Base-by-base conservation (phyloP, 495 filamentous ascomycete genomes). In the Entonaema liquescens region DNA sequence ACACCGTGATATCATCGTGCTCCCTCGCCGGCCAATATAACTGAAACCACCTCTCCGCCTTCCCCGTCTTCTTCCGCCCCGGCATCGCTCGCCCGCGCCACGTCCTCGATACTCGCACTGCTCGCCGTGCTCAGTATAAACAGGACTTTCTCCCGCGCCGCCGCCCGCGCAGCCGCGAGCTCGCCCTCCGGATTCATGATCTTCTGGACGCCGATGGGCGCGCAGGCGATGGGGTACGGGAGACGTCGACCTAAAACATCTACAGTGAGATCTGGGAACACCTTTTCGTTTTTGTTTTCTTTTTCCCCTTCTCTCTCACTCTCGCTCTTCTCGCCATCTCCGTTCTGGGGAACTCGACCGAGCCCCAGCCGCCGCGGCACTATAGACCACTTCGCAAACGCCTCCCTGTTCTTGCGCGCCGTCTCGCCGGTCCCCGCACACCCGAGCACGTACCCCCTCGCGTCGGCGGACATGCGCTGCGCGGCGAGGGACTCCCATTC, bases 131-230 rank as follows among this genome's bases (percentile, higher is more conserved):
- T 44, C 40, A 44, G 7, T 44, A 44, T 44, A 19, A 44, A 44
- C 40, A n/a, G 40, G 17, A 44, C 40, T 2, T n/a, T 0, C 7
- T 44, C 65, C 57, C 71, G 35, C 25, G 69, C 73, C 57, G 69
- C 70, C 1, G 69, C 73, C 6, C 25, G 21, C 21, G 73, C 73
- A 9, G 62, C 60, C 17, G 69, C 69, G 3, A 84, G 73, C 50
- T 86, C 80, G 2, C 84, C 84, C 25, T 84, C 81, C 0, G 83
- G 84, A 53, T 78, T 77, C 21, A 83, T 81, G 62, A 85, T 85
- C 62, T 79, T 82, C 36, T 81, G 84, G 2, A 82, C 84, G 3
- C 79, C 84, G 47, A 88, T 38, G 1, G 74, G 73, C 40, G 70
- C 68, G 54, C 70, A 75, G 19, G 73, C 65, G 26, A 79, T 73